Evolutionary conservation across 306 rosid genomes (phyloP), one percentile per base, ranked within the genome.

Genomic region (Rosa rugosa): DNA sequence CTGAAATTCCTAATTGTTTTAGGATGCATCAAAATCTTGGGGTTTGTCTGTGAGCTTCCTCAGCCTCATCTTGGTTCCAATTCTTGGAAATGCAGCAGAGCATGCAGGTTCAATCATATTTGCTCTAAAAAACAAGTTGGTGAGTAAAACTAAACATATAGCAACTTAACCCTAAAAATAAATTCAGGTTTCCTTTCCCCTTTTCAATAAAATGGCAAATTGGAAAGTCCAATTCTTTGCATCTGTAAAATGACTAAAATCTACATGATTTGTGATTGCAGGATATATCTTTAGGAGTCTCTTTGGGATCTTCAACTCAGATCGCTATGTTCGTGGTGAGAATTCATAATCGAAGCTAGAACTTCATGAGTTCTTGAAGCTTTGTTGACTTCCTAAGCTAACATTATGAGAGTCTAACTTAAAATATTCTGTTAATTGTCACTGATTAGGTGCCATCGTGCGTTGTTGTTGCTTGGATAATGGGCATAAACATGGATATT

Each of bases 31-130:
- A 41, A 86, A 87, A 27, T 81, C 98, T 14, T 95, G 97, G 96
- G 94, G 96, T 66, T 81, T 95, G 59, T 91, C 97, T 1, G 90
- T 95, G 4, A 85, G 96, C 84, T 92, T 95, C 79, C 82, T 92
- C 72, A 90, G 99, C 86, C 88, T 92, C 73, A 95, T 92, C 75
- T 83, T 95, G 85, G 86, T 95, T 5, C 97, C 99, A 56, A 90
- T 92, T 53, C 94, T 92, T 70, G 99, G 98, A 78, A 95, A 95
- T 75, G 99, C 98, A 83, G 94, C 99, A n/a, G 97, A 92, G 71
- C 98, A 95, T 71, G 98, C 97, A 1, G 98, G 97, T 66, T 97
- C 99, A 20, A 77, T 92, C 83, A 95, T 91, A 38, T 95, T 91
- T 86, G 98, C 99, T 84, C 85, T 91, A 81, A 95, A 88, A 90